Evolutionary conservation across 2,329 filamentous ascomycete species (phyloP), one percentile per base, ranked within the genome.

Genomic region (Colletotrichum sansevieriae): DNA sequence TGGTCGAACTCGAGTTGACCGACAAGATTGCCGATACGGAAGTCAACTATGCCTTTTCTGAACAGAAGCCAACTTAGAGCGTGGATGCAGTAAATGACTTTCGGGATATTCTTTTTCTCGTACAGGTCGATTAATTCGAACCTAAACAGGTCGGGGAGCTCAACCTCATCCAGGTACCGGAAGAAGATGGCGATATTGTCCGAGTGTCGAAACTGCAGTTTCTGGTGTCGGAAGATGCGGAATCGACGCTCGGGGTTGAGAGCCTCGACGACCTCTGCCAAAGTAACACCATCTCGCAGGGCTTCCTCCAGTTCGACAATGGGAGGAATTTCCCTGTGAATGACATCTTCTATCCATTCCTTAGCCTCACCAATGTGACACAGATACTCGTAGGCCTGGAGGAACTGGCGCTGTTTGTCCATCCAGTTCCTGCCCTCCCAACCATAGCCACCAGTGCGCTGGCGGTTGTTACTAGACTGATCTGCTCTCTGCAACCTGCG

Each of bases 41-140:
- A 98, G 76, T 95, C 92, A 44, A 98, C 92, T 71, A 98, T 94
- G 1, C 96, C 95, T 78, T 98, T 96, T 56, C 96, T 91, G 80
- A 93, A 98, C 11, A 99, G 85, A n/a, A 99, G 86, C 94, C 95
- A 99, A 78, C 95, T 98, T 18, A 99, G 84, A 0, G 96, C 96
- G 76, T 99, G 96, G 60, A 99, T 96, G 77, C 96, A 99, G 82
- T 99, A 97, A 71, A 99, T 99, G 77, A 98, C 97, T 79, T 98
- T 99, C 4, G 96, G 96, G 1, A 98, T 97, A 75, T 99, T 99
- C 82, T 99, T 99, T 85, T 98, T 99, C 81, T 99, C 97, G 83
- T 99, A 99, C 12, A 99, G 83, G 80, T 99, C 96, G 72, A 98
- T 97, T 52, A 98, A 85, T 78, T 99, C 96, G 78, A 99, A 99